Evolutionary conservation across 2,329 filamentous ascomycete genomes (phyloP).

Genomic region (Xylariaceae sp.): DNA sequence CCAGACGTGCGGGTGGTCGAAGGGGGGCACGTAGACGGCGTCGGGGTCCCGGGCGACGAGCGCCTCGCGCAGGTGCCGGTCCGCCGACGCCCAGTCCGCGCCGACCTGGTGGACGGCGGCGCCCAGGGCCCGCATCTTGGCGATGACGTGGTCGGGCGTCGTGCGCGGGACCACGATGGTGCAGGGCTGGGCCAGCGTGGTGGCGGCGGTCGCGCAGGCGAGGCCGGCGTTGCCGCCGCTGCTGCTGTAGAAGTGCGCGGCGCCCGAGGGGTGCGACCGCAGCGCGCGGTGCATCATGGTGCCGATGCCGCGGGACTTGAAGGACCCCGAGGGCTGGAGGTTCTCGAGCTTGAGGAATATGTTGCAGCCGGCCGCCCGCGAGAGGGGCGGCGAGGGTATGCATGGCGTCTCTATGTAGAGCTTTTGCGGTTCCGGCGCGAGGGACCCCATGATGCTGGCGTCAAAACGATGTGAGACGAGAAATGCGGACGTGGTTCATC

Average conservation of each 20-base stretch:
- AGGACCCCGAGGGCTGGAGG: conserved; percentile 78
- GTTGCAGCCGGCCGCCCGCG: conserved; percentile 68
- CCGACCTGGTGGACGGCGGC: conserved; percentile 66
- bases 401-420: conserved; percentile 72
- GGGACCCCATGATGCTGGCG: conserved; percentile 23
- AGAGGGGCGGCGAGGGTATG: conserved; percentile 62
- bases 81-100: conserved; percentile 64
- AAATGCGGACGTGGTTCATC: too few species aligned
- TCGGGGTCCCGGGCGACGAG: conserved; percentile 28
- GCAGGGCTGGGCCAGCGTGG: conserved; percentile 57
- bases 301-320: conserved; percentile 78
- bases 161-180: conserved; percentile 70
- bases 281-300: conserved; percentile 55
- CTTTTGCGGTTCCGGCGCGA: conserved; percentile 32
- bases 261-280: conserved; percentile 16
- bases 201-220: conserved; percentile 71
- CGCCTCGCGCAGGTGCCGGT: conserved; percentile 57
- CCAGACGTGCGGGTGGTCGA: conserved; percentile 67
- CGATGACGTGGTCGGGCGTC: conserved; percentile 66
- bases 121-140: conserved; percentile 65
- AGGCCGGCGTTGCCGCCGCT: conserved; percentile 83
- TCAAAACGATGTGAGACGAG: not conserved
- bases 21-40: conserved; percentile 63
- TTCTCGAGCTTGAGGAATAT: conserved; percentile 84
- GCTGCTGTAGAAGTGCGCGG: conserved; percentile 70